A percentile compares a stretch with the other conserved stretches of the same genome.
Evolutionary conservation across 768 basidiomycete species (phyloP).

Genomic region (Arthromyces matolae): DNA sequence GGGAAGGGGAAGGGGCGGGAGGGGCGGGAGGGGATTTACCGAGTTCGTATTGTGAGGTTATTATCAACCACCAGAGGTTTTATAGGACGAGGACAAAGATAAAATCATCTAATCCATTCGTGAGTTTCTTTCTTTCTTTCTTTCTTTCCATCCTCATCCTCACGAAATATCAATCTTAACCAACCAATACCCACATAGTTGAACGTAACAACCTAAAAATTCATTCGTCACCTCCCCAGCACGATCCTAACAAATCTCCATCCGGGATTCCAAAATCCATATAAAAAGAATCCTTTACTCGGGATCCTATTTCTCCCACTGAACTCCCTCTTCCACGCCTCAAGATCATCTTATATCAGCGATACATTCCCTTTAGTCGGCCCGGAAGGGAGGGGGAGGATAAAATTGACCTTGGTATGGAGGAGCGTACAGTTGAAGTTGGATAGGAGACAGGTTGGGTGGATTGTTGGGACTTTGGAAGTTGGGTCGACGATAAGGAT

Average conservation of each 20-base stretch:
- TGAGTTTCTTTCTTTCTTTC: too few relatives aligned
- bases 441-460: constrained; percentile 55
- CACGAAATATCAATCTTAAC: neutral
- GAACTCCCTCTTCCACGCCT: constrained; percentile 41
- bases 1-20: constrained; percentile 50
- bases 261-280: constrained; percentile 55
- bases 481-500: constrained; percentile 32
- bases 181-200: constrained; percentile 29
- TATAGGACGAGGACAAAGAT: constrained; percentile 46
- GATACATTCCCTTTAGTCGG: constrained; percentile 63
- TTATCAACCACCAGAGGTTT: constrained; percentile 40
- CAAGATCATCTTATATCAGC: constrained; percentile 46
- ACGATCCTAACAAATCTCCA: constrained; percentile 61
- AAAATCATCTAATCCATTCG: constrained; percentile 42
- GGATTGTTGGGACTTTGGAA: constrained; percentile 69
- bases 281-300: constrained; percentile 64
- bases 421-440: constrained; percentile 59
- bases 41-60: constrained; percentile 53
- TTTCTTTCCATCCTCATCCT: neutral
- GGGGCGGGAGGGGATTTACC: constrained; percentile 59
- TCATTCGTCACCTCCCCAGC: constrained; percentile 58
- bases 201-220: constrained; percentile 65
- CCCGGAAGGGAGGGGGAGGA: constrained; percentile 63
- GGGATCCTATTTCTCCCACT: constrained; percentile 62
- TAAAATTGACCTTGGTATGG: constrained; percentile 65